Base-by-base conservation (phyloP, 257 asterid species). In the Misopates orontium region DNA sequence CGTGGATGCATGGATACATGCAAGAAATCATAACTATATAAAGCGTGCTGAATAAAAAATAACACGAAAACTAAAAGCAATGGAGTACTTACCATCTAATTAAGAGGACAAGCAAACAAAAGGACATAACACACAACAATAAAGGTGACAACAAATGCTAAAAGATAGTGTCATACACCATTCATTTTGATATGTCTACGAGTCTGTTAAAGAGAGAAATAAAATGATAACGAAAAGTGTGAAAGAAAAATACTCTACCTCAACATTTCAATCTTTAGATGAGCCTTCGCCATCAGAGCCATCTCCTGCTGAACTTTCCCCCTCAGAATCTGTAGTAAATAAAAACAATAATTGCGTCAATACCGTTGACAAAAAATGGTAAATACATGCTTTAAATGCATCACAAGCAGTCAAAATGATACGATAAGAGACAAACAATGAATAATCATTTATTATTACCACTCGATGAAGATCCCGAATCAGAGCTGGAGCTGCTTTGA, bases 401-500 rank as follows among this genome's bases (percentile, higher is more conserved):
- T 47, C 23, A 18, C 14, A 59, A 50, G 41, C n/a, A 31, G 51
- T 36, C 56, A 56, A 62, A 47, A 22, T 23, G 67, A 48, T 50
- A 15, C 11, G 10, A 15, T 24, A 10, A 20, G 24, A 54, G 36
- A 56, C 56, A 53, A 42, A 4, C 51, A 67, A 52, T 20, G 28
- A 61, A 59, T 32, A 77, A 58, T 16, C 55, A 69, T 66, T 50
- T 58, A 67, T 56, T 50, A 68, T 23, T 78, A 90, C 90, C 88
- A 67, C 91, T 81, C 52, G 91, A 84, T 51, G 87, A 85, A 54
- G 87, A 90, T 71, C 88, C 89, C 5, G 92, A 81, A 62, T 82
- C 83, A 50, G 83, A 64, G 71, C 84, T 78, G 63, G 88, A 83
- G 78, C 86, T 79, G 80, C 83, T 80, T 59, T 73, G 69, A 28